Conservation (phyloP, 2,329 filamentous ascomycete species). For the Sarocladium strictum region DNA sequence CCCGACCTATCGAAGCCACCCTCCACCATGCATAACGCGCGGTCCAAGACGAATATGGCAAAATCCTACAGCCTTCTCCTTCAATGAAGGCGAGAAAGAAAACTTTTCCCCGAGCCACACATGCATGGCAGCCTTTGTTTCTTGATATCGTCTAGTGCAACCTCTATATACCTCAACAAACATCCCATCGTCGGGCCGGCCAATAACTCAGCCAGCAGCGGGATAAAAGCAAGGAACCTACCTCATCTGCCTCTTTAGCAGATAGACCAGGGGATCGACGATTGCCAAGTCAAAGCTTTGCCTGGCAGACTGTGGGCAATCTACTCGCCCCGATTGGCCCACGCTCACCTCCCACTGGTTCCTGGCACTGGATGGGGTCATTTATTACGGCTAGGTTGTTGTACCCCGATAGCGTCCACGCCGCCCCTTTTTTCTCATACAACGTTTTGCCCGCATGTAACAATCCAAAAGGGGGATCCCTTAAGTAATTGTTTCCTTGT, state of each 20-base stretch:
- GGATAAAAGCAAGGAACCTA: background rate
- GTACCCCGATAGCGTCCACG: constrained; percentile 4
- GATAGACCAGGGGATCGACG: background rate
- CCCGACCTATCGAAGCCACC: background rate
- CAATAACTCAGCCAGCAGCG: background rate
- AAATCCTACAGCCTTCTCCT: background rate
- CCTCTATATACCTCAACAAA: background rate
- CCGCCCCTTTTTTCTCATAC: background rate
- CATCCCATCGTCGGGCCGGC: background rate
- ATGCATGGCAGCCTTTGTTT: background rate
- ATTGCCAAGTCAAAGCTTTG: constrained; percentile 9
- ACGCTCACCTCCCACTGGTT: constrained; percentile 1
- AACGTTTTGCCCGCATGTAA: background rate
- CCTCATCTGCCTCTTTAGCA: background rate
- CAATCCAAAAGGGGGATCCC: too few relatives aligned
- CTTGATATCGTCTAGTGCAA: background rate
- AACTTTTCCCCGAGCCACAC: background rate
- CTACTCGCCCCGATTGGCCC: constrained; percentile 1
- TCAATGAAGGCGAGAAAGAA: background rate
- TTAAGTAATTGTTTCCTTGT: too few relatives aligned
- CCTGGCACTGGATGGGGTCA: background rate
- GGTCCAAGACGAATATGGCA: background rate
- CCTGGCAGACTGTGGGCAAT: constrained; percentile 6
- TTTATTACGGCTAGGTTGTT: too few relatives aligned
- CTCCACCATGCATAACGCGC: background rate